These are phyloP conservation scores for Apocynum venetum DNA, from an alignment of 257 asterid genomes.

Conservation along the genomic window DNA sequence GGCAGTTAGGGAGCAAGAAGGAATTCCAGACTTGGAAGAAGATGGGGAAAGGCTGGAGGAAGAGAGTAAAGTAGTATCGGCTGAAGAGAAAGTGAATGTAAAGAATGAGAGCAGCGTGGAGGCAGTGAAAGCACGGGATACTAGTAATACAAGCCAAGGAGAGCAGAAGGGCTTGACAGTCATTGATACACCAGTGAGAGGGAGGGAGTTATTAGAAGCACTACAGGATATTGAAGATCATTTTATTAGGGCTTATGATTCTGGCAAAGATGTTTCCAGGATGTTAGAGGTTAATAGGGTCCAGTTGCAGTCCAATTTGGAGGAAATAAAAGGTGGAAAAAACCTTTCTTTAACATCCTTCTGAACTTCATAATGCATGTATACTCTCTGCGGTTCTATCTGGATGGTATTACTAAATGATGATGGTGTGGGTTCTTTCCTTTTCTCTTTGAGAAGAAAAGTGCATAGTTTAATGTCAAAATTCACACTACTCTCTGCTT, in stretches of 20 bases:
- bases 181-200: constrained; percentile 65
- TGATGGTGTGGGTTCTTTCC: not conserved
- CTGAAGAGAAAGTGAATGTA: constrained; percentile 25
- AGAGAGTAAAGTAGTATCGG: constrained; percentile 25
- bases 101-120: constrained; percentile 31
- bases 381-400: not conserved
- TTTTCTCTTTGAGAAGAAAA: not conserved
- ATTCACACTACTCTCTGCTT: not conserved
- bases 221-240: constrained; percentile 76
- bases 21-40: constrained; percentile 81
- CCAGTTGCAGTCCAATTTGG: constrained; percentile 73
- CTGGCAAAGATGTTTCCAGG: constrained; percentile 85
- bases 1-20: constrained; percentile 86
- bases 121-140: constrained; percentile 33
- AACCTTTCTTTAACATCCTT: not conserved
- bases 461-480: not conserved
- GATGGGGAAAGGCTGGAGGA: constrained; percentile 40
- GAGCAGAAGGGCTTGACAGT: constrained; percentile 56
- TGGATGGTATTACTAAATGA: not conserved
- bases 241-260: constrained; percentile 73
- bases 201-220: constrained; percentile 89
- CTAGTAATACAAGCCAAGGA: constrained; percentile 36
- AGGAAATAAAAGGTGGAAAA: constrained; percentile 69
- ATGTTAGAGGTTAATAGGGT: constrained; percentile 89
- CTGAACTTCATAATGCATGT: constrained; percentile 1